Evolutionary conservation across 2,329 filamentous ascomycete species (phyloP), one percentile per base, ranked within the genome.

Genomic region (Calonectria pauciramosa): DNA sequence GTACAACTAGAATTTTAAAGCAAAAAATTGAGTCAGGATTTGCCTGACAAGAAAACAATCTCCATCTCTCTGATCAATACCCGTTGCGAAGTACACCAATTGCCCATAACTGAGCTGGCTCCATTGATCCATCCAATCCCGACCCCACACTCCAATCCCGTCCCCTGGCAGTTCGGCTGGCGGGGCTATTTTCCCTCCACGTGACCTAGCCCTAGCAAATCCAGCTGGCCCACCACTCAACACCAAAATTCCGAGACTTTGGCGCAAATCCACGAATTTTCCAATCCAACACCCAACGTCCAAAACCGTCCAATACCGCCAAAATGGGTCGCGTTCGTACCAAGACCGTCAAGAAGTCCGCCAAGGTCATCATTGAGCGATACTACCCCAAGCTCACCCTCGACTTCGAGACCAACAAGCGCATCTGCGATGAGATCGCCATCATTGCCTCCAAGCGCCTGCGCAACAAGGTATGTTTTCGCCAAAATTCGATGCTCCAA

Each of bases 361-460:
- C 97, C 91, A 99, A 99, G 95, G 96, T 98, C 93, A 96, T 99
- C 91, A 99, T 99, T 90, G 96, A 98, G 94, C 93, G 94, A 82
- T 97, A 97, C 92, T 97, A 98, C 91, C 97, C 97, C 87, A 96
- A 95, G 90, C 92, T 99, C 88, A 98, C 96, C 80, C 95, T 99
- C 86, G 97, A 99, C 92, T 99, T 99, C 91, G 97, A 99, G 94
- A 98, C 95, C 93, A 98, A 98, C 94, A 98, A 98, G 95, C 93
- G 96, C 85, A 97, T 99, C 86, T 99, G 97, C 91, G 97, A 99
- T 96, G 97, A 99, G 91, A 97, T 99, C 85, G 97, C 97, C 86
- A 98, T 99, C 89, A 99, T 99, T 87, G 95, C 97, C 83, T 97
- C 94, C 84, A 99, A 99, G 95, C 94, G 97, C 87, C 94, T 99